Evolutionary conservation across 768 basidiomycete species (phyloP), one percentile per base, ranked within the genome.

Genomic region (Rhizopogon vinicolor): DNA sequence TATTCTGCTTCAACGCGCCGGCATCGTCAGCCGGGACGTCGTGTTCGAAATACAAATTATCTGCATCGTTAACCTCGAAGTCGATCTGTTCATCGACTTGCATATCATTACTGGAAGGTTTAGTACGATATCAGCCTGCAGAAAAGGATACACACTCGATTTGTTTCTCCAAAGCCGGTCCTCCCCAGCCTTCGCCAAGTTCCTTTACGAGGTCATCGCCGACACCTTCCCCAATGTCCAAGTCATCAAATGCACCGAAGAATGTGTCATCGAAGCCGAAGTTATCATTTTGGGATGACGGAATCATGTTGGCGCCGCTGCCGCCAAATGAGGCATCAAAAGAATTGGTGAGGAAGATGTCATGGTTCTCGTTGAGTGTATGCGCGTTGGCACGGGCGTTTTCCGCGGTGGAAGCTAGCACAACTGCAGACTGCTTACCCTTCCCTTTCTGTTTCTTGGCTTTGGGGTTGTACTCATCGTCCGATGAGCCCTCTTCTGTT

Each of bases 181-280:
- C 74, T 18, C 77, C 82, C 88, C 89, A 91, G 22, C 77, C 83
- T 62, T 84, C 83, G 31, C 89, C 90, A 3, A 92, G 75, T 61
- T 92, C 89, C 58, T 76, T 78, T 7, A 86, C 87, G 28, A 92
- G 72, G 61, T 91, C 90, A 44, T 89, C 88, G 3, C 84, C 87
- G 16, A 91, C 68, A 19, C 78, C 84, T 7, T 75, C 79, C n/a
- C 71, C 79, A 16, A 85, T 63, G 57, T 82, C 87, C 22, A 84
- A 62, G 19, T 75, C 84, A 52, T 83, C 87, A 18, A 78, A 75
- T 8, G 74, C 68, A 2, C 63, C 71, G 51, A 86, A 78, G 40
- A 81, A 74, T 41, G 81, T 77, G 57, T 85, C 84, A 33, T 80
- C 76, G 37, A 82, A 77, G 18, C 65, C 74, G 41, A 84, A 79